Conservation (phyloP, 176 grass and related monocot genomes). For the Poa pratensis region DNA sequence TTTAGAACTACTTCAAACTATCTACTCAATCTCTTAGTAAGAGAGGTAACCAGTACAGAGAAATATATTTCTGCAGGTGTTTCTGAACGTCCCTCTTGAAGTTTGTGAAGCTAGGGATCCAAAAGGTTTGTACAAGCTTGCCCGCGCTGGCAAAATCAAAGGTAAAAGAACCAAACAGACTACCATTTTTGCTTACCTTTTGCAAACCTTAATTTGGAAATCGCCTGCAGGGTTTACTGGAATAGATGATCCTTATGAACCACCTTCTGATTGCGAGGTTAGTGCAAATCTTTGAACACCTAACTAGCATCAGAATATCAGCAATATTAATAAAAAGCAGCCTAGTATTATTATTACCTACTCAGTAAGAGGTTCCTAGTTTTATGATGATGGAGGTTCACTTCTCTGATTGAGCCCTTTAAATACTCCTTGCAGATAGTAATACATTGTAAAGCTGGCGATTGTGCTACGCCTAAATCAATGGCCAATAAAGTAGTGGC, state of each 20-base stretch:
- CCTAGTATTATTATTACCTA: background rate
- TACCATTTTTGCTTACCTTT: background rate
- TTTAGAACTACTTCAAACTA: background rate
- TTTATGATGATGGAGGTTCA: background rate
- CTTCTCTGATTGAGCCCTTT: background rate
- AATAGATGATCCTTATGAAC: slow-evolving; percentile 91
- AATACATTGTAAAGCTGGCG: slow-evolving; percentile 64
- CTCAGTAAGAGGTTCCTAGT: background rate
- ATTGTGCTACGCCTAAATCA: slow-evolving; percentile 57
- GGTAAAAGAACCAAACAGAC: slow-evolving; percentile 37
- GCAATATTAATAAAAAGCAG: background rate
- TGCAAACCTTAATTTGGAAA: slow-evolving; percentile 15
- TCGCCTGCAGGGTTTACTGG: slow-evolving; percentile 72
- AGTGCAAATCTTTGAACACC: background rate
- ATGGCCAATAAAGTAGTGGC: slow-evolving; percentile 79
- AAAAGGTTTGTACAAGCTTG: slow-evolving; percentile 94
- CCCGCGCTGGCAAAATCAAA: slow-evolving; percentile 88
- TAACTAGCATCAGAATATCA: background rate
- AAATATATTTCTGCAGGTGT: slow-evolving; percentile 55
- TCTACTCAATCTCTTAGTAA: background rate
- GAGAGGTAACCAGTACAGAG: background rate
- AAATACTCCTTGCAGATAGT: slow-evolving; percentile 58
- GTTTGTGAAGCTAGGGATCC: slow-evolving; percentile 87
- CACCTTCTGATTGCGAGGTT: slow-evolving; percentile 82
- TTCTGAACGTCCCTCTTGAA: slow-evolving; percentile 75